Evolutionary conservation across 176 grass and related monocot species (phyloP).

Genomic region (bread wheat (Triticum aestivum)): DNA sequence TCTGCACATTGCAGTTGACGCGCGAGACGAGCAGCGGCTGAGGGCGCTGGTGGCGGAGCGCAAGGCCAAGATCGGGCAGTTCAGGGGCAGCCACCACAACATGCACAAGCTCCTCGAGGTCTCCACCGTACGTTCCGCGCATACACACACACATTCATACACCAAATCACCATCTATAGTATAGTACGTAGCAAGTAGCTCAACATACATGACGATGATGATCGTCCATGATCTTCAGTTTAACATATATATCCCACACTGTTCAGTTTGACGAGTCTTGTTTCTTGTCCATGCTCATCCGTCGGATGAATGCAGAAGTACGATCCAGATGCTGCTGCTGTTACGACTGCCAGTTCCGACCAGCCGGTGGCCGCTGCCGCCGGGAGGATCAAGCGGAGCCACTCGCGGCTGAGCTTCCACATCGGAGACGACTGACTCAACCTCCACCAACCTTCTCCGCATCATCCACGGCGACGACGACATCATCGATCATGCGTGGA

Average conservation of each 20-base stretch:
- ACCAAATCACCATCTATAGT: no score
- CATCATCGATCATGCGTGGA: neutral
- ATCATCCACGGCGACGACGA: neutral
- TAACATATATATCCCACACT: no score
- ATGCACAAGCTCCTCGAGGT: constrained; percentile 36
- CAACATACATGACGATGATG: no score
- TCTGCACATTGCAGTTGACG: neutral
- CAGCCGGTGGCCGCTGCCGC: neutral
- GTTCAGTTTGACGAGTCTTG: no score
- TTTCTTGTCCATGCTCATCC: no score
- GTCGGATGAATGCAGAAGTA: constrained; percentile 21
- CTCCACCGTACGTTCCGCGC: neutral
- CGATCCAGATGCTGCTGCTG: neutral
- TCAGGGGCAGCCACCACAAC: constrained; percentile 43
- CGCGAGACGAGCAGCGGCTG: constrained; percentile 18
- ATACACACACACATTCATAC: no score
- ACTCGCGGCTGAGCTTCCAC: constrained; percentile 40
- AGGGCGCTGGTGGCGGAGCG: constrained; percentile 16
- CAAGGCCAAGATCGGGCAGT: constrained; percentile 22
- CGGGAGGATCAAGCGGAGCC: constrained; percentile 15
- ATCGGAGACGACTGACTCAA: constrained; percentile 20
- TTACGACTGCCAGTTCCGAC: neutral
- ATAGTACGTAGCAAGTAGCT: no score
- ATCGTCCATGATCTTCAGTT: no score
- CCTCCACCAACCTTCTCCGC: neutral